Evolutionary conservation across 352 stramenopile species (phyloP).

Genomic region (Pythium phragmitis): DNA sequence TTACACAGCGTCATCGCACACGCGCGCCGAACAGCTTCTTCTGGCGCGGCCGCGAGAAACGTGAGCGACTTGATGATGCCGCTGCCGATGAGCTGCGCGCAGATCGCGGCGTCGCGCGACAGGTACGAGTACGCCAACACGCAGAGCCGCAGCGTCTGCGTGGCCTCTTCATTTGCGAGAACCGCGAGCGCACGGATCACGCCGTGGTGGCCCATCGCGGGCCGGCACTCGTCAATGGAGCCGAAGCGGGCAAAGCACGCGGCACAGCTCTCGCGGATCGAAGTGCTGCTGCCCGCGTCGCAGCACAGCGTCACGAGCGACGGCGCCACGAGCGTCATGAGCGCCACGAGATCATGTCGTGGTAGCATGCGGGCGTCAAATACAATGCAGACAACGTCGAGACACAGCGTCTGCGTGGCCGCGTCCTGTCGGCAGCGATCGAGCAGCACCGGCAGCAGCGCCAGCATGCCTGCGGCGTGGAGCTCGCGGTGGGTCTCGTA

Average conservation of each 20-base stretch:
- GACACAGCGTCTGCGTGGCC: conserved; percentile 41
- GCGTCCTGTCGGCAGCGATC: conserved; percentile 34
- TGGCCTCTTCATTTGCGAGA: conserved; percentile 49
- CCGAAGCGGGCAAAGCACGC: conserved; percentile 72
- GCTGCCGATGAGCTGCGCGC: conserved; percentile 45
- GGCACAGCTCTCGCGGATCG: conserved; percentile 45
- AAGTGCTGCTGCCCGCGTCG: conserved; percentile 9
- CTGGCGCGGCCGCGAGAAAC: conserved; percentile 58
- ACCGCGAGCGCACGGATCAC: conserved; percentile 49
- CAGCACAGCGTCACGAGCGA: conserved; percentile 53
- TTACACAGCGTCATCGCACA: conserved; percentile 93
- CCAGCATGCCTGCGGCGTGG: conserved; percentile 28
- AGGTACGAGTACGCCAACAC: conserved; percentile 68
- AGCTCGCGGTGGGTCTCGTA: conserved; percentile 56
- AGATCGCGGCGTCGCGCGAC: conserved; percentile 46
- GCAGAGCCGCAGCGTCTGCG: conserved; percentile 56
- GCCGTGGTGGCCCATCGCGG: conserved; percentile 48
- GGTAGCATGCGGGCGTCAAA: conserved; percentile 57
- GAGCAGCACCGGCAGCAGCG: conserved; percentile 42
- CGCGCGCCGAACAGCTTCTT: conserved; percentile 64
- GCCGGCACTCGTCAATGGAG: conserved; percentile 50
- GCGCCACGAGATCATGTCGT: conserved; percentile 33
- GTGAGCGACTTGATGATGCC: conserved; percentile 75
- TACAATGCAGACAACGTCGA: conserved; percentile 66
- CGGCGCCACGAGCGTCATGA: conserved; percentile 47